Evolutionary conservation across 345 rosid species (phyloP).

Genomic region (Rhodamnia argentea): DNA sequence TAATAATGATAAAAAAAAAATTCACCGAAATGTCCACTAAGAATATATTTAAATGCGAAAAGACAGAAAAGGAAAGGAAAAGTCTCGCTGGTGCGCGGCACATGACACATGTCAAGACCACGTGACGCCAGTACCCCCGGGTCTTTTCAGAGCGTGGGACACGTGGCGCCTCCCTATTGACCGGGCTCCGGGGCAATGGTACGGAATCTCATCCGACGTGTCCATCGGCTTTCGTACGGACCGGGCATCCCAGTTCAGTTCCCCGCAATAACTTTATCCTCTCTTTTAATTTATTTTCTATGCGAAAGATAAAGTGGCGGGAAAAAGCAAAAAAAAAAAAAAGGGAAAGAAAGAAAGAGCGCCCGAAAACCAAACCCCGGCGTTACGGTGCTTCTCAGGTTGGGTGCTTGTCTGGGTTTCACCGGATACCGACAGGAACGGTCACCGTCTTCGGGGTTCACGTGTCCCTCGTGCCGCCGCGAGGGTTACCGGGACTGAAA

Average conservation of each 20-base stretch:
- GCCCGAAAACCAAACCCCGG: background rate
- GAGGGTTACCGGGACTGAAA: background rate
- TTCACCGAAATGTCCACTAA: background rate
- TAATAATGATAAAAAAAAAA: background rate
- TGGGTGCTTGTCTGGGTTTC: background rate
- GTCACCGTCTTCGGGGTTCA: background rate
- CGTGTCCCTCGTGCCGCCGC: background rate
- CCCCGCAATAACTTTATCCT: background rate
- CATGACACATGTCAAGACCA: background rate
- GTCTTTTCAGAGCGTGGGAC: background rate
- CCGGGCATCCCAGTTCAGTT: background rate
- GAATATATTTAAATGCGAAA: background rate
- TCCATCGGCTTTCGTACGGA: background rate
- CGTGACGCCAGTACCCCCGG: background rate
- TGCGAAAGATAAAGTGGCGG: background rate
- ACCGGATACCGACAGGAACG: constrained; percentile 7
- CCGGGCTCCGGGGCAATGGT: fast-evolving
- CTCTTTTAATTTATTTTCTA: background rate
- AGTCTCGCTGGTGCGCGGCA: background rate
- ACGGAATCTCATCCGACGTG: background rate
- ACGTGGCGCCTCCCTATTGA: background rate
- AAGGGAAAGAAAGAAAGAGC: too few relatives aligned
- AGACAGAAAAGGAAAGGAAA: background rate
- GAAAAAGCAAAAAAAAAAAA: fast-evolving
- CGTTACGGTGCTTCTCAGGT: background rate